phyloP scores from a whole-genome alignment of 345 rosid genomes.

The Hevea brasiliensis region DNA sequence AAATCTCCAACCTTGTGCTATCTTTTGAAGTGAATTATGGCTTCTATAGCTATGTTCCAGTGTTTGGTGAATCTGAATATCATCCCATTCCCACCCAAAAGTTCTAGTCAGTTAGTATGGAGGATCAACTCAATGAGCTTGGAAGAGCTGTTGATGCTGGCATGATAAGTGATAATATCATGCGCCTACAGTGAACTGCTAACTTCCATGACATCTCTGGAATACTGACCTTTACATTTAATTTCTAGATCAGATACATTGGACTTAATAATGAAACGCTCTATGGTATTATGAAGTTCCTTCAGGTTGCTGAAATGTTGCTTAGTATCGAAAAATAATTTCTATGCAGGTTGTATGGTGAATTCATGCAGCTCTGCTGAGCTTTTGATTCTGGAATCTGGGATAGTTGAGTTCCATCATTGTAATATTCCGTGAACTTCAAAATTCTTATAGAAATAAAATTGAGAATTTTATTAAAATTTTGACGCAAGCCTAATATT shows the following conservation, averaged over 20 bases:
- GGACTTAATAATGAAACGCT: conserved; percentile 69
- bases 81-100: conserved; percentile 45
- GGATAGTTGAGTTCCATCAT: no score
- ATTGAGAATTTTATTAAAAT: no score
- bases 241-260: conserved; percentile 50
- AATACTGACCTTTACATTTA: not conserved
- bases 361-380: no score
- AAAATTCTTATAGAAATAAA: no score
- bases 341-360: conserved; percentile 51
- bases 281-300: conserved; percentile 60
- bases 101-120: conserved; percentile 41
- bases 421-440: no score
- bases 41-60: conserved; percentile 48
- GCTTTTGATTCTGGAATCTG: no score
- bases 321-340: conserved; percentile 41
- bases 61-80: conserved; percentile 63
- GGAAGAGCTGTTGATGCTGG: conserved; percentile 51
- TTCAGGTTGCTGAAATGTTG: conserved; percentile 42
- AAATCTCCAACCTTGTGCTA: not conserved
- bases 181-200: no score
- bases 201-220: not conserved
- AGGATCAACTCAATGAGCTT: conserved; percentile 62
- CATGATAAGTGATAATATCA: conserved; percentile 37
- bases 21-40: conserved; percentile 15
- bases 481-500: no score